These are phyloP conservation scores for Marasmius tenuissimus DNA, from an alignment of 1,284 basidiomycete genomes.

Conservation along the genomic window DNA sequence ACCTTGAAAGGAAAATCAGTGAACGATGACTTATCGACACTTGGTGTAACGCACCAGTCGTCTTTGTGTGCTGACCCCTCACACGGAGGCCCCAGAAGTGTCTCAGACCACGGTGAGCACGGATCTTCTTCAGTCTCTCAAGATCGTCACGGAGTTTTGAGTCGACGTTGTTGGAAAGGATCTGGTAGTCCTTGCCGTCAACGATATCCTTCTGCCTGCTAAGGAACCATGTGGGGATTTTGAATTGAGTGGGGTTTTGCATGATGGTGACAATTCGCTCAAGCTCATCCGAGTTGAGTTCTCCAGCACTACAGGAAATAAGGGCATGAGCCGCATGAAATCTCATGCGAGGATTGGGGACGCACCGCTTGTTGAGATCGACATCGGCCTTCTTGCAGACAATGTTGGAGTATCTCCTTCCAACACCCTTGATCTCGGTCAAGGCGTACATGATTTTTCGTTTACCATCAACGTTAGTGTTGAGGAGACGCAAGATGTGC, in stretches of 20 bases:
- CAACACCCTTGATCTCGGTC: constrained; percentile 99
- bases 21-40: constrained; percentile 2
- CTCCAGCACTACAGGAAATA: constrained; percentile 67
- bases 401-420: constrained; percentile 97
- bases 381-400: constrained; percentile 99
- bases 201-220: constrained; percentile 99
- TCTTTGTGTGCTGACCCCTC: constrained; percentile 99
- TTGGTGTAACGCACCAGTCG: constrained; percentile 70
- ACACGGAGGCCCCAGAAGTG: constrained; percentile 97
- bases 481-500: constrained; percentile 97
- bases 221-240: constrained; percentile 99
- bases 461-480: constrained; percentile 99
- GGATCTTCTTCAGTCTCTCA: constrained; percentile 99
- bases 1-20: constrained; percentile 41
- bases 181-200: constrained; percentile 96
- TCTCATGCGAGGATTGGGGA: constrained; percentile 18
- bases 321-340: not conserved
- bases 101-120: constrained; percentile 96
- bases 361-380: constrained; percentile 96
- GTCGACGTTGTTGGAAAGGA: constrained; percentile 97
- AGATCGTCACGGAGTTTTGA: constrained; percentile 98
- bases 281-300: constrained; percentile 95
- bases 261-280: constrained; percentile 99
- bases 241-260: constrained; percentile 99
- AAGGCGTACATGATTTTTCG: constrained; percentile 98